Conservation (phyloP, 2,329 filamentous ascomycete species). For the Phyllosticta citrichinensis region DNA sequence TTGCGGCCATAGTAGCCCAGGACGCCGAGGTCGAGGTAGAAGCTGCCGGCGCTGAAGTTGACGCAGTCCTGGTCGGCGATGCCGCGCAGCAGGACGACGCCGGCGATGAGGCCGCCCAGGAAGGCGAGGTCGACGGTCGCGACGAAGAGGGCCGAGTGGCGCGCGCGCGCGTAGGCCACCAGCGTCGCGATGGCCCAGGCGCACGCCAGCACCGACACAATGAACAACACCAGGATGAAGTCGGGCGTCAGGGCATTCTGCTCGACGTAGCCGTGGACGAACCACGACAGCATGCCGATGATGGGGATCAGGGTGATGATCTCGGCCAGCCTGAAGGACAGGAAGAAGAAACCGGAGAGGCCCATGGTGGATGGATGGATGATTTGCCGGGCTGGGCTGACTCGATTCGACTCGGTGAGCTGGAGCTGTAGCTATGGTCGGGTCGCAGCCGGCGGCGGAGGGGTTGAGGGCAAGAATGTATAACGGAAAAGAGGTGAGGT, state of each 20-base stretch:
- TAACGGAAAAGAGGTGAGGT: not conserved
- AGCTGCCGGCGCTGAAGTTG: constrained; percentile 41
- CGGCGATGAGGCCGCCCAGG: constrained; percentile 53
- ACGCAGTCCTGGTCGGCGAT: constrained; percentile 58
- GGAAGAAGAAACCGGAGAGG: constrained; percentile 48
- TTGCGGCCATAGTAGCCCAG: constrained; percentile 45
- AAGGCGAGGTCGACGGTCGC: constrained; percentile 52
- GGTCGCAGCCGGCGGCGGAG: not conserved
- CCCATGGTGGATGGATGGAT: constrained; percentile 32
- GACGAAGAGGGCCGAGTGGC: constrained; percentile 50
- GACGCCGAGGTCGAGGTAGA: constrained; percentile 51
- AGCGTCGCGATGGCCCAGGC: constrained; percentile 53
- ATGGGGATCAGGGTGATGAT: constrained; percentile 53
- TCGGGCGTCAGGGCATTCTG: constrained; percentile 48
- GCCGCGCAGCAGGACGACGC: constrained; percentile 47
- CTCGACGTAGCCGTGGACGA: constrained; percentile 49
- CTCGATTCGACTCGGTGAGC: not conserved
- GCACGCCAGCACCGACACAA: constrained; percentile 50
- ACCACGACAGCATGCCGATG: constrained; percentile 54
- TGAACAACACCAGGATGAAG: constrained; percentile 55
- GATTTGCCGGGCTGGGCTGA: not conserved
- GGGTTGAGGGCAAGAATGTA: not conserved
- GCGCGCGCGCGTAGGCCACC: constrained; percentile 48
- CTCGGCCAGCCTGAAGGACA: constrained; percentile 51
- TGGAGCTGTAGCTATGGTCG: not conserved